Evolutionary conservation across 768 basidiomycete genomes (phyloP), one percentile per base, ranked within the genome.

Genomic region (Lanmaoa rubissima): DNA sequence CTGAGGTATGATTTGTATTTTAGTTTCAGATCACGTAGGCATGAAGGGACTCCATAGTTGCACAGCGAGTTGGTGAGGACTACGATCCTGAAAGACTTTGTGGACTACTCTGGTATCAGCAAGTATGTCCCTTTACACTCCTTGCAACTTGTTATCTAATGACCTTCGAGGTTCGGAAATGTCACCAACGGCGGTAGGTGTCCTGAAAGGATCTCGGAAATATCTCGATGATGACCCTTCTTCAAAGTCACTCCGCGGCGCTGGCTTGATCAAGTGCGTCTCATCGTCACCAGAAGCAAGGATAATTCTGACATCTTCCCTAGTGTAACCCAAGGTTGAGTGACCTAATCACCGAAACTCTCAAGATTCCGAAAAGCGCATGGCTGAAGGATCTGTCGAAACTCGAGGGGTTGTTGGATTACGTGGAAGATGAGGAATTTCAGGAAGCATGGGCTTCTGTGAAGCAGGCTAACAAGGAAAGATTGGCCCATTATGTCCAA

Each of bases 311-410:
- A 71, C 34, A 9, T 32, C 10, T 13, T 39, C 13, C n/a, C 17
- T n/a, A 71, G 84, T 95, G 94, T 79, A 99, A 99, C 76, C 93
- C 94, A 10, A 78, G 82, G 45, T 82, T 98, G 42, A 90, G 90
- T 61, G 77, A 79, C 10, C 87, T 99, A 51, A 94, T 98, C 71
- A 88, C 92, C 17, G 76, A 85, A 58, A 87, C 92, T 1, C 84
- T 98, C 60, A 82, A 85, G 63, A 62, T 90, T 39, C 82, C 87
- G 21, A 91, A 86, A 71, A 78, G 75, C 14, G 83, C 80, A 7
- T 99, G 95, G 94, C 76, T 98, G 53, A 94, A 90, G 72, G 86
- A 96, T 63, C 78, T 95, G 50, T 75, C 77, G 48, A 83, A 86
- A 67, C 85, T 99, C 46, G 80, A 91, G 60, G 86, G 83, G n/a